Conservation (phyloP, 2,329 filamentous ascomycete species). For the Periconia digitata region DNA sequence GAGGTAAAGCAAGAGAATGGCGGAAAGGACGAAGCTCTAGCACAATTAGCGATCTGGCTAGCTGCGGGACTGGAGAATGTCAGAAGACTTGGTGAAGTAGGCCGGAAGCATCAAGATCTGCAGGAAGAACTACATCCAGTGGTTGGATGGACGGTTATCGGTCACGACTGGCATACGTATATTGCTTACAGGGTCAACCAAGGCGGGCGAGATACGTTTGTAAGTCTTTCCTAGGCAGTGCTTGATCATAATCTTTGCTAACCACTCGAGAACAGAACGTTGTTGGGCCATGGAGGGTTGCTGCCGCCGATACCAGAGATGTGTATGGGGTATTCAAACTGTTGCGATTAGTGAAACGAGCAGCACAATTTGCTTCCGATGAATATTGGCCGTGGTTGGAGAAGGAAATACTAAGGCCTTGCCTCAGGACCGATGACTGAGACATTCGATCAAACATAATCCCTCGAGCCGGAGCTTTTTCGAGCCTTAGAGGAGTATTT, state of each 20-base stretch:
- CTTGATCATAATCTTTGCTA: neutral
- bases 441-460: too few species aligned
- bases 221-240: neutral
- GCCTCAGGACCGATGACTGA: neutral
- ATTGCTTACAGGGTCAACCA: conserved; percentile 3
- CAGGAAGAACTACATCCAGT: neutral
- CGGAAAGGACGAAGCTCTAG: conserved; percentile 3
- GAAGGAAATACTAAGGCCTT: conserved; percentile 3
- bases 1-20: conserved; percentile 6
- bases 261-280: neutral
- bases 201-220: neutral
- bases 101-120: neutral
- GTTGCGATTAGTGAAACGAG: conserved; percentile 6
- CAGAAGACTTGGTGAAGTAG: conserved; percentile 1
- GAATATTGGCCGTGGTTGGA: conserved; percentile 6
- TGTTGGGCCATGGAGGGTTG: conserved; percentile 2
- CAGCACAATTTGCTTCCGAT: conserved; percentile 7
- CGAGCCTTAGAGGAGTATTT: too few species aligned
- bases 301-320: conserved; percentile 3
- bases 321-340: conserved; percentile 4
- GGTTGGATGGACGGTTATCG: conserved; percentile 3
- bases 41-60: conserved; percentile 5
- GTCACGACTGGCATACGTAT: conserved; percentile 5
- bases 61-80: conserved; percentile 4
- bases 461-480: too few species aligned